phyloP scores from a whole-genome alignment of 2,329 filamentous ascomycete species.

The Fusarium sp. region DNA sequence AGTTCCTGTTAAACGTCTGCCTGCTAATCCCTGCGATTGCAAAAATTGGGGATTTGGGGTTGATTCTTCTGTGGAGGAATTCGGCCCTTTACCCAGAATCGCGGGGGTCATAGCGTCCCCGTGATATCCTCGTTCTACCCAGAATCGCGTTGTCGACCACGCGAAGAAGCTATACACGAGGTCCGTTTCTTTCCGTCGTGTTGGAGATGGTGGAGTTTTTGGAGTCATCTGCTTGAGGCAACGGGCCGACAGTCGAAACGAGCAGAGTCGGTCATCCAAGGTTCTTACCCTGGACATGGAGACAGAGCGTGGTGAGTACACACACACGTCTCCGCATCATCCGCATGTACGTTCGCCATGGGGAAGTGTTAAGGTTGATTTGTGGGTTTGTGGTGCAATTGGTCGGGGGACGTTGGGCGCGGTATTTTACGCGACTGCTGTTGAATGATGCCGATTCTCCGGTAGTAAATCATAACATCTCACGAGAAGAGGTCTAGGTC shows the following conservation, averaged over 20 bases:
- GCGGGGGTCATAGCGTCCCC: slow-evolving; percentile 25
- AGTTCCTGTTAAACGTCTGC: slow-evolving; percentile 1
- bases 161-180: not conserved
- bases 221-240: slow-evolving; percentile 9
- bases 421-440: not conserved
- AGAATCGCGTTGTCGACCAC: not conserved
- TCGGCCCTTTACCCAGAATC: slow-evolving; percentile 31
- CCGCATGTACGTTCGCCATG: not conserved
- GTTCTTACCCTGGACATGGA: not conserved
- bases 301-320: not conserved
- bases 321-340: not conserved
- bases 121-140: slow-evolving; percentile 19
- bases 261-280: not conserved
- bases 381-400: slow-evolving; percentile 10
- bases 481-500: not conserved
- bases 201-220: slow-evolving; percentile 13
- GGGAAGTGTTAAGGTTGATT: slow-evolving; percentile 21
- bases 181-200: slow-evolving; percentile 14
- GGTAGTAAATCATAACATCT: not conserved
- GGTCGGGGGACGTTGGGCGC: not conserved
- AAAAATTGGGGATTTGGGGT: not conserved
- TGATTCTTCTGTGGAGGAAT: slow-evolving; percentile 6
- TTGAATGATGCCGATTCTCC: not conserved
- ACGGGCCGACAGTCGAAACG: slow-evolving; percentile 10
- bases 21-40: not conserved